Base-by-base conservation (phyloP, 305 asterid genomes). In the Fraxinus sp. region DNA sequence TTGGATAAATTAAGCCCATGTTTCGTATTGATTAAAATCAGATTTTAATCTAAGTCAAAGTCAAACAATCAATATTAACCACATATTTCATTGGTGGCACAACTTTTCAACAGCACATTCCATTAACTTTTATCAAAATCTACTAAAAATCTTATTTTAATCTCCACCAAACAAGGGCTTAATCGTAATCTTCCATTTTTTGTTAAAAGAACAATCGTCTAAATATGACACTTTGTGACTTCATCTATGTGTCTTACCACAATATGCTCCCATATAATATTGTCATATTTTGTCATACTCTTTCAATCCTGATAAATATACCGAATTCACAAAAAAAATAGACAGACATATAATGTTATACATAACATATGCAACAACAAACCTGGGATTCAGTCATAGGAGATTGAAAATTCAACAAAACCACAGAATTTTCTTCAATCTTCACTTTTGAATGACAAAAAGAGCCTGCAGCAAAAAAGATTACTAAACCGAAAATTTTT, bases 351-450 rank as follows among this genome's bases (percentile, higher is more conserved):
- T 52, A 5, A 5, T 22, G n/a, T 32, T 4, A 14, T 18, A 39
- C 22, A 55, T 59, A 10, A 13, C 64, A 32, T 9, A 62, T 2
- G 74, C 39, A 73, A 72, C 22, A 71, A 84, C 86, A 37, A 79
- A 84, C 87, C 88, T 86, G 77, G 41, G 79, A 76, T 59, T 81
- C 87, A 81, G 86, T 57, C 86, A 83, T 86, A 35, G 30, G 44
- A 46, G 80, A 30, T 57, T 30, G 59, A 55, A 84, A 82, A 77
- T 24, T 74, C 44, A 59, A 79, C 13, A 20, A 76, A 75, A 20
- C 9, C 46, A 33, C 44, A 14, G 16, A 74, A 18, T 13, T 52
- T 82, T 70, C 85, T 66, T 18, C 22, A 76, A 66, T 14, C 64
- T 79, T 37, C 79, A 35, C 79, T 37, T 77, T 24, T 52, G 39